Evolutionary conservation across 1,284 basidiomycete genomes (phyloP).

Genomic region (Puccinia triticina): DNA sequence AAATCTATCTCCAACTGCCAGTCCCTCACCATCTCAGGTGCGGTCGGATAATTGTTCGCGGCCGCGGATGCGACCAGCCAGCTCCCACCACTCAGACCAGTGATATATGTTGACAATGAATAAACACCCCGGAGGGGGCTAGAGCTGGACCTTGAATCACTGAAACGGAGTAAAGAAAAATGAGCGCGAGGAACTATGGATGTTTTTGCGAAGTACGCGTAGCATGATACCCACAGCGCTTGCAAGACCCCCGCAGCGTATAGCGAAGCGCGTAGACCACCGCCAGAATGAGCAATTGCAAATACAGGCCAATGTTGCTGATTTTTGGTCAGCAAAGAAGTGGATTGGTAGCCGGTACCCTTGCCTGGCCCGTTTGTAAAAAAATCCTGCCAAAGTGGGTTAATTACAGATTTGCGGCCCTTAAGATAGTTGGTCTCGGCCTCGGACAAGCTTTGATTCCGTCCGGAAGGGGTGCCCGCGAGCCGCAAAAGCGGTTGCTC

Average conservation of each 20-base stretch:
- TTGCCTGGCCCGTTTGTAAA: conserved; percentile 29
- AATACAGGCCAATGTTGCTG: conserved; percentile 21
- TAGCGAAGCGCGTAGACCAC: conserved; percentile 32
- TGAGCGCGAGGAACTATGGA: background rate
- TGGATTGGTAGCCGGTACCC: conserved; percentile 9
- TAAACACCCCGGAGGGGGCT: conserved; percentile 56
- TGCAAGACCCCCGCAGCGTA: conserved; percentile 38
- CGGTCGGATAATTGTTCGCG: conserved; percentile 56
- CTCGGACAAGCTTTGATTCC: conserved; percentile 27
- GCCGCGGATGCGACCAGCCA: conserved; percentile 57
- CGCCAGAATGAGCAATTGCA: conserved; percentile 37
- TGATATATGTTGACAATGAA: conserved; percentile 57
- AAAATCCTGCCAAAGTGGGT: conserved; percentile 31
- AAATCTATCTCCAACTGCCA: conserved; percentile 36
- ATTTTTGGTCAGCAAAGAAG: background rate
- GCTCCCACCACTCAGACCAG: conserved; percentile 58
- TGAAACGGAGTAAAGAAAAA: background rate
- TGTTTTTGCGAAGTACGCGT: background rate
- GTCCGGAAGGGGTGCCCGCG: background rate
- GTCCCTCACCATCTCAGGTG: background rate
- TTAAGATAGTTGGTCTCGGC: background rate
- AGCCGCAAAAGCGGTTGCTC: background rate
- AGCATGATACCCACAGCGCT: conserved; percentile 18
- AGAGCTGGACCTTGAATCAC: conserved; percentile 15
- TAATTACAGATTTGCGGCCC: background rate